Evolutionary conservation across 2,329 filamentous ascomycete genomes (phyloP).

Genomic region (Sporothrix dimorphospora): DNA sequence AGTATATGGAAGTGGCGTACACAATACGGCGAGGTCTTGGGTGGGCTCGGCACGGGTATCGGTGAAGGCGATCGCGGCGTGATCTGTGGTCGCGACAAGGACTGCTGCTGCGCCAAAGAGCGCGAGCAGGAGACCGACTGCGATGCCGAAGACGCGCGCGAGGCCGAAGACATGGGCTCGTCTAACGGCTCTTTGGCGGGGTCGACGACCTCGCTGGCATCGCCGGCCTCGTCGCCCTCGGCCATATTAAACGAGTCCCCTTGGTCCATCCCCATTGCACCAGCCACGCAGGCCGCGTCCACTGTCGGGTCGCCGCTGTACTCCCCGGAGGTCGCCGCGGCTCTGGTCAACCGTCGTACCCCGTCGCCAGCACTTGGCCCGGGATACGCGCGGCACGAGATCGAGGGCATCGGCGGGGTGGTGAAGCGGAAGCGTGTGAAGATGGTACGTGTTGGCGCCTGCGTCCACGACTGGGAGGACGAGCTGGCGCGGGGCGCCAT

Average conservation of each 20-base stretch:
- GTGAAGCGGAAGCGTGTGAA: constrained; percentile 88
- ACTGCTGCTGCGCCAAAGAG: constrained; percentile 75
- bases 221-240: constrained; percentile 26
- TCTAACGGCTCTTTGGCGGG: constrained; percentile 27
- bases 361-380: constrained; percentile 60
- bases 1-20: constrained; percentile 89
- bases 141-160: constrained; percentile 73
- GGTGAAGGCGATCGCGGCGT: constrained; percentile 88
- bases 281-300: constrained; percentile 32
- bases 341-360: constrained; percentile 41
- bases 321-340: constrained; percentile 34
- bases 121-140: constrained; percentile 85
- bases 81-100: constrained; percentile 76
- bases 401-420: constrained; percentile 85
- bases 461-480: constrained; percentile 83
- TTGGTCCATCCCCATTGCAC: constrained; percentile 31
- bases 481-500: constrained; percentile 69
- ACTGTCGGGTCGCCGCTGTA: constrained; percentile 33
- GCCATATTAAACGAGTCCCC: constrained; percentile 19
- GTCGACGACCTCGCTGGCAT: constrained; percentile 26
- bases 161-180: constrained; percentile 42
- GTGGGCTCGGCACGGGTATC: constrained; percentile 81
- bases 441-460: constrained; percentile 78
- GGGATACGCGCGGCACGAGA: constrained; percentile 84
- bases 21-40: constrained; percentile 79